Base-by-base conservation (phyloP, 495 filamentous ascomycete genomes). In the Thermochaetoides thermophila region DNA sequence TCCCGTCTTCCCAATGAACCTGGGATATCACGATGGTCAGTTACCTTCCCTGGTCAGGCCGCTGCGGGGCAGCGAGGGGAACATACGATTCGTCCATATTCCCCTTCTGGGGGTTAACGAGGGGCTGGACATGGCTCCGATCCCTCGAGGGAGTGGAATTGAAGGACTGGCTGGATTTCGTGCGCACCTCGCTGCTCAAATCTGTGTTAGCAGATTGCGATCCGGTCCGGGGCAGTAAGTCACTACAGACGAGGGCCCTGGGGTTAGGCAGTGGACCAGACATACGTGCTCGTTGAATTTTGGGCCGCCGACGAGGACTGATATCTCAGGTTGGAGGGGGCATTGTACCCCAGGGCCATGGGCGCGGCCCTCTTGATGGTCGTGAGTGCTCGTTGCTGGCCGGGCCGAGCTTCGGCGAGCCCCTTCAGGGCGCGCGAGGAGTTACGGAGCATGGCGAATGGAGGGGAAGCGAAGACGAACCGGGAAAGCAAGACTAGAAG, bases 1-100 rank as follows among this genome's bases (percentile, higher is more conserved):
- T 55, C 91, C 91, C 31, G 70, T 92, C 65, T 84, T 81, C 20
- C 91, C 91, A 52, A 96, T 81, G 62, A 97, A 94, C 33, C 82
- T 81, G 40, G 45, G 7, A 48, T 27, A 29, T 12, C 38, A 29
- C n/a, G 3, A 24, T 24, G 21, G 48, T 54, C 35, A 58, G 53
- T 40, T 32, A 44, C 21, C 23, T 31, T 36, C 37, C 38, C 25
- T 22, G 39, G 29, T 28, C 27, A 29, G 31, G 31, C 34, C 29
- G 33, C 17, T 4, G 17, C 24, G 8, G 30, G 24, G 9, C 17
- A 5, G 40, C 16, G 6, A 17, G 25, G 44, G 38, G 38, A 34
- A 64, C 69, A 32, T 66, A 74, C 73, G 73, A 74, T 44, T 77
- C 83, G 56, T 91, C 83, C 66, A 87, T 74, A 35, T 78, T 72